phyloP scores from a whole-genome alignment of 257 asterid species.

The Cordia subcordata region DNA sequence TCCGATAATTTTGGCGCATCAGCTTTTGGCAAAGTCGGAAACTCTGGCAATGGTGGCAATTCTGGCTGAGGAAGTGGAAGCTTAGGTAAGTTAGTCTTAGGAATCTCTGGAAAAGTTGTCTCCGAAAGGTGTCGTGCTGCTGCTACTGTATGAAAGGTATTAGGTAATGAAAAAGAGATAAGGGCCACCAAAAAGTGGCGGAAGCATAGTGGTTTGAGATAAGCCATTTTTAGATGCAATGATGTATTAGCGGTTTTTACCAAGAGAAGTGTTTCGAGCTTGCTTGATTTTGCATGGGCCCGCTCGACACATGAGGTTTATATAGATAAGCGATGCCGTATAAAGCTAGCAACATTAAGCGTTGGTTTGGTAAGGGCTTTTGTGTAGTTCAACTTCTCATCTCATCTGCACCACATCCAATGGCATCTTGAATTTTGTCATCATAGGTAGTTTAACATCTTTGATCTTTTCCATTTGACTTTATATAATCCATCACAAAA shows the following conservation, averaged over 20 bases:
- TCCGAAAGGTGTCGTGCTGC: not conserved
- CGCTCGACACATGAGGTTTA: not conserved
- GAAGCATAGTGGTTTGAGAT: not conserved
- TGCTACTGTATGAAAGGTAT: not conserved
- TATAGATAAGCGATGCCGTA: not conserved
- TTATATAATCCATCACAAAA: too few relatives aligned
- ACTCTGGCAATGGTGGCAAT: not conserved
- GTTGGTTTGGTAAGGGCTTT: too few relatives aligned
- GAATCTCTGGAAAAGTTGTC: not conserved
- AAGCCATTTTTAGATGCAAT: not conserved
- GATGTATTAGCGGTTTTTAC: too few relatives aligned
- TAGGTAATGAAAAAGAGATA: not conserved
- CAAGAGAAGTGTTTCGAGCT: not conserved
- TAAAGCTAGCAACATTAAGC: too few relatives aligned
- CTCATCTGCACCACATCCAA: not conserved
- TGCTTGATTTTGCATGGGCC: not conserved
- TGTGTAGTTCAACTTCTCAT: not conserved
- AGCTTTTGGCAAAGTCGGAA: not conserved
- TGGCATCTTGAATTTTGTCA: not conserved
- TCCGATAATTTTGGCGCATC: not conserved
- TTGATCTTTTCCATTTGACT: too few relatives aligned
- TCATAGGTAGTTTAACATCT: not conserved
- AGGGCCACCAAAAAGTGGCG: not conserved
- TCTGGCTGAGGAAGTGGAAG: not conserved
- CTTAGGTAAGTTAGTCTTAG: not conserved